These are phyloP conservation scores for Xylaria sp. DNA, from an alignment of 495 filamentous ascomycete genomes.

Conservation along the genomic window DNA sequence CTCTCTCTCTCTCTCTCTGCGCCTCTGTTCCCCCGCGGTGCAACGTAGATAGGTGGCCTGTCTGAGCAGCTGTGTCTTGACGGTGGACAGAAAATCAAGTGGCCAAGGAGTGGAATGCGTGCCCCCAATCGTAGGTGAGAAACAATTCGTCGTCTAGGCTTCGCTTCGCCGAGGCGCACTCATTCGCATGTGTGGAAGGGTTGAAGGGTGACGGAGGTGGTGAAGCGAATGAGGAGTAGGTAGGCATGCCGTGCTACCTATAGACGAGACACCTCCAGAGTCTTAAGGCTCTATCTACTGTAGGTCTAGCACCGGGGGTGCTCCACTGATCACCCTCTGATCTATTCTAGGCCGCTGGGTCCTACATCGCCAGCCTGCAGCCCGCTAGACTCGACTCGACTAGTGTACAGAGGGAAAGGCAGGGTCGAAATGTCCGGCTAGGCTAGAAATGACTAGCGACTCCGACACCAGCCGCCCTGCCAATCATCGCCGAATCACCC, in stretches of 20 bases:
- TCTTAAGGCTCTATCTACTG: not conserved
- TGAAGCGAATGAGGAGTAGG: constrained; percentile 5
- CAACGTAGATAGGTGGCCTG: not conserved
- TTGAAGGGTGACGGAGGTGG: not conserved
- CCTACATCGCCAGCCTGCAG: no score
- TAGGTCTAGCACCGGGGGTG: not conserved
- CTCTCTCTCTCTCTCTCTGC: not conserved
- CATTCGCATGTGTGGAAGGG: not conserved
- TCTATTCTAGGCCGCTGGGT: constrained; percentile 23
- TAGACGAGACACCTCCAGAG: not conserved
- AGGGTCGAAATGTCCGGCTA: constrained; percentile 11
- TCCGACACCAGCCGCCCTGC: not conserved
- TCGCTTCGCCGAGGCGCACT: constrained; percentile 7
- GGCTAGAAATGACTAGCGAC: not conserved
- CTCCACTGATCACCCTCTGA: constrained; percentile 24
- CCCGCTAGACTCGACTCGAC: not conserved
- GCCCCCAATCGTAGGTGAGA: not conserved
- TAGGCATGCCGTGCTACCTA: not conserved
- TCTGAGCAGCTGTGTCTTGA: not conserved
- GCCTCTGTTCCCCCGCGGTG: not conserved
- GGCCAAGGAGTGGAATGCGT: not conserved
- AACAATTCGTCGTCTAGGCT: constrained; percentile 5
- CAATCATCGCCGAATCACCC: not conserved
- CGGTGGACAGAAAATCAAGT: not conserved
- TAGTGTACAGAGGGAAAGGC: not conserved